Base-by-base conservation (phyloP, 352 stramenopile genomes). In the Phytophthora constricta region DNA sequence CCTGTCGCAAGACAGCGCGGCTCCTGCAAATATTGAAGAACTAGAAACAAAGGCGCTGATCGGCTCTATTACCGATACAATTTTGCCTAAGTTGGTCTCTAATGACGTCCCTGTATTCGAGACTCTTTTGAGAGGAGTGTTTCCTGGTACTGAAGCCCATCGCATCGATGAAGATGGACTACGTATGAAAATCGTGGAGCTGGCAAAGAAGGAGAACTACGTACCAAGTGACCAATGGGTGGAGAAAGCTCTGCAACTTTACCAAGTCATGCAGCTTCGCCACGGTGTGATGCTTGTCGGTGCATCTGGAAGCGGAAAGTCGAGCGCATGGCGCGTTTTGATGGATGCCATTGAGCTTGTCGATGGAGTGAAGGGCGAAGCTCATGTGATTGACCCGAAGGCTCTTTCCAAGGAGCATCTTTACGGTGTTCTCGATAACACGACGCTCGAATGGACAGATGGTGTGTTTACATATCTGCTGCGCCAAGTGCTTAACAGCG, bases 241-340 rank as follows among this genome's bases (percentile, higher is more conserved):
- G 25, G 95, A 99, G 74, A 99, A 99, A 75, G 94, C 99, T 50
- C 69, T 99, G 37, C 98, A 99, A 65, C 78, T 99, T 1, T 98
- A 99, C 58, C 96, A 99, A 76, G 96, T 99, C 4, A 96, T 97
- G 85, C 86, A 97, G 65, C 94, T 99, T 73, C 91, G 97, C 10
- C 97, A 99, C 61, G 98, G 98, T 65, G 93, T 99, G 22, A 99
- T 99, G 97, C 87, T 99, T 37, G 98, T 99, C 54, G 98, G 98
- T 14, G 96, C 97, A 23, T 97, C 91, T 19, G 98, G 98, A 26
- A 97, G 86, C 59, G 98, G 98, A 39, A 99, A 99, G 69, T 98
- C 96, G 13, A 93, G 86, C n/a, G 90, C 98, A 0, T 98, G 98
- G 77, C 84, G 86, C 16, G 86, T 97, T 23, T 69, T 99, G 39